Evolutionary conservation across 139 green algal genomes (phyloP).

Genomic region (Coelastrella sp.): DNA sequence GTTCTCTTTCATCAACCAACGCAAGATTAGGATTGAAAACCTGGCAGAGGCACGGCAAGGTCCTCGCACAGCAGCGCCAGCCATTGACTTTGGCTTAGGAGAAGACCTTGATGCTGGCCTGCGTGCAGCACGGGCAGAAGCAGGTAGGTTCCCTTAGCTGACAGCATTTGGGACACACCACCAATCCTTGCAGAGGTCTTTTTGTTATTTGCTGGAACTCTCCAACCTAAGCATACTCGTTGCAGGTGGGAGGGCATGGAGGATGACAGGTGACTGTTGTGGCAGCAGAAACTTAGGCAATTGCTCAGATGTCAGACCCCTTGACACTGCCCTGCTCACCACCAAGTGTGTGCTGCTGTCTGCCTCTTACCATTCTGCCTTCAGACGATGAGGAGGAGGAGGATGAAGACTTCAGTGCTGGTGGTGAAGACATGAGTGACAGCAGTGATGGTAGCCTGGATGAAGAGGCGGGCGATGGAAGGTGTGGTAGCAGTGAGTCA

Average conservation of each 20-base stretch:
- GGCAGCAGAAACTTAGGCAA: no score
- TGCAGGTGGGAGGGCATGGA: no score
- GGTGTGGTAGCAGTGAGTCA: constrained; percentile 23
- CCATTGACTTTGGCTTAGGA: constrained; percentile 60
- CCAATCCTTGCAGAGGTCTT: no score
- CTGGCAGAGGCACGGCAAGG: constrained; percentile 78
- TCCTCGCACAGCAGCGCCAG: constrained; percentile 56
- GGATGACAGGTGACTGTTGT: no score
- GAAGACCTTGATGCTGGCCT: constrained; percentile 76
- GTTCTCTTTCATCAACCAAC: constrained; percentile 91
- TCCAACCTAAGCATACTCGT: no score
- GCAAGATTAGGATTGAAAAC: constrained; percentile 90
- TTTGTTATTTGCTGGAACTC: no score
- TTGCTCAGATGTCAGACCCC: no score
- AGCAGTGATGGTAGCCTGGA: constrained; percentile 62
- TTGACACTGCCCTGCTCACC: no score
- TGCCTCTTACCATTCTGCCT: not conserved
- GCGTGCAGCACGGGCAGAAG: constrained; percentile 35
- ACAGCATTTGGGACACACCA: no score
- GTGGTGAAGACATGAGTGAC: constrained; percentile 43
- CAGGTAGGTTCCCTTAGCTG: constrained; percentile 46
- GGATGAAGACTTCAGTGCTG: constrained; percentile 70
- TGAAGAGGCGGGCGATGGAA: constrained; percentile 47
- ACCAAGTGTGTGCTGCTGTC: no score
- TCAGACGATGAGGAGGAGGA: constrained; percentile 77